phyloP scores from a whole-genome alignment of 208 protist species.

The Leishmania mexicana region DNA sequence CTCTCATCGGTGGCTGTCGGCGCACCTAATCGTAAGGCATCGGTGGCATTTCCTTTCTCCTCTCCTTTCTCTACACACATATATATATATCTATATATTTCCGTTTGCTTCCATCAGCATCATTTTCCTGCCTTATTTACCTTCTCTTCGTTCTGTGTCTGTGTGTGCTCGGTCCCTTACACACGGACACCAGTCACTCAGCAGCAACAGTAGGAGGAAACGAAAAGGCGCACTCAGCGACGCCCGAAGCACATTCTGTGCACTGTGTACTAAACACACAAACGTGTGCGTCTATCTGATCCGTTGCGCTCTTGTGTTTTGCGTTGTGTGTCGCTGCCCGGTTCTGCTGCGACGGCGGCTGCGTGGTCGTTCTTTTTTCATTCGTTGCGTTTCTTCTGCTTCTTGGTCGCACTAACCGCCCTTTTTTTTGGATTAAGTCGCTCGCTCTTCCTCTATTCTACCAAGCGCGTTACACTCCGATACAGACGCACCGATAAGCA shows the following conservation, averaged over 20 bases:
- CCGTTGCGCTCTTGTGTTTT: too few species aligned
- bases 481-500: background rate
- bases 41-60: background rate
- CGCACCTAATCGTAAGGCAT: background rate
- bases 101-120: background rate
- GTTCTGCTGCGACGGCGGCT: background rate
- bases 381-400: background rate
- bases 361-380: background rate
- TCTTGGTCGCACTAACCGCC: background rate
- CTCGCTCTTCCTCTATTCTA: background rate
- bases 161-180: too few species aligned
- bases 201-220: too few species aligned
- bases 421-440: background rate
- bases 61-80: background rate
- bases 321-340: background rate
- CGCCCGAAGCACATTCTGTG: too few species aligned
- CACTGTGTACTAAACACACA: too few species aligned
- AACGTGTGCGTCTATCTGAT: too few species aligned
- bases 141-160: background rate
- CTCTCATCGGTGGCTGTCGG: background rate
- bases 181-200: too few species aligned
- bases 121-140: background rate
- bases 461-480: background rate
- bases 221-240: too few species aligned
- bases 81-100: background rate